Percentiles rank a stretch among this genome's conserved stretches.
Evolutionary conservation across 805 yeast species (phyloP).

Genomic region (Cyberlindnera galapagoensis): DNA sequence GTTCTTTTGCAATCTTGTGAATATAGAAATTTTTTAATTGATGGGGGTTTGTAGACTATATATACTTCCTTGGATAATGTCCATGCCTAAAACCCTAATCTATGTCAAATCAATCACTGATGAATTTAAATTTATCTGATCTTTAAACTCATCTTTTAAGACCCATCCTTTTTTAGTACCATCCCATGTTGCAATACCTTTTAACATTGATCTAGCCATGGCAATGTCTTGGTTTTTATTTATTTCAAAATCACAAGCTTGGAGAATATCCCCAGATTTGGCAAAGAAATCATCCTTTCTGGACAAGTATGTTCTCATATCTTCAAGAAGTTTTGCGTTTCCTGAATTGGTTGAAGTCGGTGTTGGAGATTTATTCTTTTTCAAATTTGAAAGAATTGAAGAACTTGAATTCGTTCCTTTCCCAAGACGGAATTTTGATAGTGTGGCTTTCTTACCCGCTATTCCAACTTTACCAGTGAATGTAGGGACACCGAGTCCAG

Average conservation of each 20-base stretch:
- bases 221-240: slow-evolving; percentile 49
- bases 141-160: slow-evolving; percentile 46
- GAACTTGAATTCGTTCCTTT: slow-evolving; percentile 33
- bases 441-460: slow-evolving; percentile 53
- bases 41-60: no score
- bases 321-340: slow-evolving; percentile 24
- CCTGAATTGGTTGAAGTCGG: slow-evolving; percentile 3
- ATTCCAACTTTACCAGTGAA: slow-evolving; percentile 93
- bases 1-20: not conserved
- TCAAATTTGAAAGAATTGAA: slow-evolving; percentile 43
- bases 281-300: slow-evolving; percentile 34
- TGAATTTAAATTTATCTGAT: not conserved
- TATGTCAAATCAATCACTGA: not conserved
- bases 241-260: slow-evolving; percentile 31
- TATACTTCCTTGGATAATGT: no score
- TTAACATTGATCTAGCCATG: slow-evolving; percentile 60
- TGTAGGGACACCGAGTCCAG: slow-evolving; percentile 75
- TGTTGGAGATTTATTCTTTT: slow-evolving; percentile 29
- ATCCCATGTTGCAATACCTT: slow-evolving; percentile 65
- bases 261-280: slow-evolving; percentile 42
- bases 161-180: slow-evolving; percentile 54
- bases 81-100: not conserved
- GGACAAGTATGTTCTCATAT: slow-evolving; percentile 34
- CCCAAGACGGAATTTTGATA: slow-evolving; percentile 8
- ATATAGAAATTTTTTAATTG: not conserved